Evolutionary conservation across 2,329 filamentous ascomycete species (phyloP).

Genomic region (Alternaria solani): DNA sequence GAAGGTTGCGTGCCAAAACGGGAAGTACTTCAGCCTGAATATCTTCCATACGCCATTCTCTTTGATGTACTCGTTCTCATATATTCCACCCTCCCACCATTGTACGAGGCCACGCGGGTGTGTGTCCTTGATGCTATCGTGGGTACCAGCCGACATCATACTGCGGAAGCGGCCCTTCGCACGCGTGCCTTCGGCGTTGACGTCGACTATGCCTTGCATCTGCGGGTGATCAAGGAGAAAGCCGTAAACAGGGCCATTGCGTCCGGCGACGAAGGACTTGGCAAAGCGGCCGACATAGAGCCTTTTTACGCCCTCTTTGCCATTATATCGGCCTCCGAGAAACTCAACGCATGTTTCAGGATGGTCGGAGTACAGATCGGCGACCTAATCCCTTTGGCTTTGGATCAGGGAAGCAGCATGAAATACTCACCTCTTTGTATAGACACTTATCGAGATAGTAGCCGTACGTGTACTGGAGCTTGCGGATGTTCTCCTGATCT

Average conservation of each 20-base stretch:
- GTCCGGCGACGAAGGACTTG: slow-evolving; percentile 60
- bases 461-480: slow-evolving; percentile 66
- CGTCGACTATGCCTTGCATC: slow-evolving; percentile 65
- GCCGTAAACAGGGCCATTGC: slow-evolving; percentile 64
- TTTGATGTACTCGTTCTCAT: slow-evolving; percentile 68
- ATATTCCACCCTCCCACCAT: slow-evolving; percentile 67
- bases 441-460: slow-evolving; percentile 68
- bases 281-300: slow-evolving; percentile 64
- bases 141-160: slow-evolving; percentile 64
- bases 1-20: slow-evolving; percentile 64
- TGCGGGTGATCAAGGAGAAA: slow-evolving; percentile 66
- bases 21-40: slow-evolving; percentile 63
- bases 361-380: slow-evolving; percentile 60
- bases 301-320: slow-evolving; percentile 60
- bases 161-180: slow-evolving; percentile 63
- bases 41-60: slow-evolving; percentile 64
- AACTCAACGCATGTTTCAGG: slow-evolving; percentile 65
- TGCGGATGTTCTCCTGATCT: slow-evolving; percentile 65
- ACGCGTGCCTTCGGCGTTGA: slow-evolving; percentile 57
- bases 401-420: too few species aligned
- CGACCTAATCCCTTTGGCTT: slow-evolving; percentile 30
- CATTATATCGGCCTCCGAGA: slow-evolving; percentile 62
- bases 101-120: slow-evolving; percentile 63
- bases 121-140: slow-evolving; percentile 59
- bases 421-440: slow-evolving; percentile 59